A percentile compares a stretch with the other conserved stretches of the same genome.
phyloP scores from a whole-genome alignment of 352 stramenopile species.

The Peronospora destructor region DNA sequence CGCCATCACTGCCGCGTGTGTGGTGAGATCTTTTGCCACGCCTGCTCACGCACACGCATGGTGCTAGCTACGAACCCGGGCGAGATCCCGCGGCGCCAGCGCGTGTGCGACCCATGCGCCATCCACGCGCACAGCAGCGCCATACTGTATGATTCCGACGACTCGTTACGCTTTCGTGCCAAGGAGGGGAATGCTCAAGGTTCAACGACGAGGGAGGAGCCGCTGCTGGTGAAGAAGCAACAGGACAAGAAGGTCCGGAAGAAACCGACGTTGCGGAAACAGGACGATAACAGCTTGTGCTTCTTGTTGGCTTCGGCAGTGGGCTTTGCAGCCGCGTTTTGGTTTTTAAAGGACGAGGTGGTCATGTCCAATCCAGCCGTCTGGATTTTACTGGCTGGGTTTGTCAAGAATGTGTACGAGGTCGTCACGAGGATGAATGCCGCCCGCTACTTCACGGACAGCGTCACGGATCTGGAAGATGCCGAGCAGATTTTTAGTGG shows the following conservation, averaged over 20 bases:
- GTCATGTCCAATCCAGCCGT: constrained; percentile 60
- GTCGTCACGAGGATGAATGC: constrained; percentile 30
- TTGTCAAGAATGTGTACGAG: constrained; percentile 70
- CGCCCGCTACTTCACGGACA: constrained; percentile 17
- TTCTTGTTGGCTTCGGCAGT: constrained; percentile 50
- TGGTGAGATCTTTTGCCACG: constrained; percentile 76
- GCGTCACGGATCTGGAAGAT: constrained; percentile 26
- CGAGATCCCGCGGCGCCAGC: constrained; percentile 61
- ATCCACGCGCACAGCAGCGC: constrained; percentile 54
- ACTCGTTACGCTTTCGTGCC: constrained; percentile 27
- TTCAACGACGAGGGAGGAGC: constrained; percentile 19
- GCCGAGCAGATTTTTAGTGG: constrained; percentile 35
- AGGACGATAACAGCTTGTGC: constrained; percentile 29
- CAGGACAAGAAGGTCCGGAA: neutral
- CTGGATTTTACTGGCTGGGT: constrained; percentile 65
- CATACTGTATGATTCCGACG: constrained; percentile 55
- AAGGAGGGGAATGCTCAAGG: constrained; percentile 26
- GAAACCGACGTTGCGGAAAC: neutral
- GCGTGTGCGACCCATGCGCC: constrained; percentile 66
- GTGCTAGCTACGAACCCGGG: constrained; percentile 60
- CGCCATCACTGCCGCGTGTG: constrained; percentile 81
- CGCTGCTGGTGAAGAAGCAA: constrained; percentile 1
- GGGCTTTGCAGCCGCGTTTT: constrained; percentile 60
- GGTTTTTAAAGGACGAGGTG: constrained; percentile 77
- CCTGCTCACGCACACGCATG: constrained; percentile 74